Evolutionary conservation across 2,329 filamentous ascomycete genomes (phyloP).

Genomic region (Peltaster fructicola): DNA sequence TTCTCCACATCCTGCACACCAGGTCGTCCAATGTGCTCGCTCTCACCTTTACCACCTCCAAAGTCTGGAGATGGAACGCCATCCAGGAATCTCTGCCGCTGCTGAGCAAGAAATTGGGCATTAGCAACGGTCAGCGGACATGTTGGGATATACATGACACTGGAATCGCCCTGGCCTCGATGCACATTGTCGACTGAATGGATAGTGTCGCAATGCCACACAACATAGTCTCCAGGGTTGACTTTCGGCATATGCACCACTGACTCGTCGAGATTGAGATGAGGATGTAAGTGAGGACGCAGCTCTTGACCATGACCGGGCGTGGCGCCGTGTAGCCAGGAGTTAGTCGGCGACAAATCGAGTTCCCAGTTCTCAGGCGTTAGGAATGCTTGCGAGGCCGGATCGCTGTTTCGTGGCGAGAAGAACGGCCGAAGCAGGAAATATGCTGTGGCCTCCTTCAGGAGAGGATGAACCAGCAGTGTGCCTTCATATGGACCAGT

Average conservation of each 20-base stretch:
- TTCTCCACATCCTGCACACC: constrained; percentile 21
- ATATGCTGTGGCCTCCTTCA: constrained; percentile 62
- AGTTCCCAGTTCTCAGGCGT: constrained; percentile 44
- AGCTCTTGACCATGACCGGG: constrained; percentile 55
- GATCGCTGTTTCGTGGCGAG: constrained; percentile 26
- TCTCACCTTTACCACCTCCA: constrained; percentile 46
- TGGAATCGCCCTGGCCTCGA: constrained; percentile 52
- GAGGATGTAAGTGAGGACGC: constrained; percentile 45
- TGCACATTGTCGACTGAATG: constrained; percentile 75
- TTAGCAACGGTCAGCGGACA: constrained; percentile 66
- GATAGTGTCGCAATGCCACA: constrained; percentile 56
- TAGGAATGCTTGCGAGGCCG: constrained; percentile 24
- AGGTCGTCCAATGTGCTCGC: constrained; percentile 26
- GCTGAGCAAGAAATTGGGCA: constrained; percentile 49
- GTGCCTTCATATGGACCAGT: constrained; percentile 61
- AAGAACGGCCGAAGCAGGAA: constrained; percentile 75
- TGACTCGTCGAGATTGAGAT: constrained; percentile 45
- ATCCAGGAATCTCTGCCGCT: constrained; percentile 50
- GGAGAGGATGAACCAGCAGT: constrained; percentile 61
- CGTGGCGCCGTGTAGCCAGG: constrained; percentile 51
- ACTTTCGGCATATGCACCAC: constrained; percentile 59
- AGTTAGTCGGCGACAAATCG: constrained; percentile 29
- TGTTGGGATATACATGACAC: constrained; percentile 76
- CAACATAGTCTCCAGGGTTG: constrained; percentile 55
- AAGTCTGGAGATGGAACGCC: constrained; percentile 36